Percentiles rank a stretch among this genome's conserved stretches.
phyloP scores from a whole-genome alignment of 345 rosid genomes.

The Rubroshorea leprosula region DNA sequence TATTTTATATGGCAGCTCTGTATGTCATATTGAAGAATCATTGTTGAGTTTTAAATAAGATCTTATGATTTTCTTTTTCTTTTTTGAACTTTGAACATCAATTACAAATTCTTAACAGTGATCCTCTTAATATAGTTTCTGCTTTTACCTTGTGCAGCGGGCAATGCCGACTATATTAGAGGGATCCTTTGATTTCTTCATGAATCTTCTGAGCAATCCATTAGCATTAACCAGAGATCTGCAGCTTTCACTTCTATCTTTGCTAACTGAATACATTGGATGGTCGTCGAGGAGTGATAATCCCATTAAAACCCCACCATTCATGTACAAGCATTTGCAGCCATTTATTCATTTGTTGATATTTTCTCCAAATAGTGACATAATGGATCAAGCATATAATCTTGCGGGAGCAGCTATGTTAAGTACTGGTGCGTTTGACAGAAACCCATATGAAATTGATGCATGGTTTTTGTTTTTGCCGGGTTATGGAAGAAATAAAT shows the following conservation, averaged over 20 bases:
- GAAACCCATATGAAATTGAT: constrained; percentile 50
- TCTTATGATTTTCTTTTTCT: background rate
- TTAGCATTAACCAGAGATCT: constrained; percentile 46
- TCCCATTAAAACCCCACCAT: constrained; percentile 44
- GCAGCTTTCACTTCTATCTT: constrained; percentile 54
- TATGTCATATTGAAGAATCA: background rate
- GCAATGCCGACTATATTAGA: constrained; percentile 56
- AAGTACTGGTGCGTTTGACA: constrained; percentile 90
- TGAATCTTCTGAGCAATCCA: constrained; percentile 52
- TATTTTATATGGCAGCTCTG: background rate
- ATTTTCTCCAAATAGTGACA: constrained; percentile 44
- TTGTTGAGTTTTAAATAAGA: background rate
- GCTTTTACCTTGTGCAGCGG: constrained; percentile 48
- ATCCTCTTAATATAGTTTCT: background rate
- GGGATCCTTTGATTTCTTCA: constrained; percentile 77
- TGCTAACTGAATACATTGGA: constrained; percentile 56
- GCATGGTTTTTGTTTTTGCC: constrained; percentile 83
- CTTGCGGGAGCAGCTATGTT: constrained; percentile 71
- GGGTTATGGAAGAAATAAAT: constrained; percentile 30
- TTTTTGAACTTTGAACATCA: background rate
- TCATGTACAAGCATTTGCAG: constrained; percentile 74
- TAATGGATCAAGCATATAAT: constrained; percentile 53
- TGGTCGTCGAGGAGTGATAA: constrained; percentile 42
- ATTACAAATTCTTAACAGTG: background rate
- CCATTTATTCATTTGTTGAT: constrained; percentile 52